Conservation (phyloP, 371 early-diverging fungal species). For the Syncephalis fuscata region DNA sequence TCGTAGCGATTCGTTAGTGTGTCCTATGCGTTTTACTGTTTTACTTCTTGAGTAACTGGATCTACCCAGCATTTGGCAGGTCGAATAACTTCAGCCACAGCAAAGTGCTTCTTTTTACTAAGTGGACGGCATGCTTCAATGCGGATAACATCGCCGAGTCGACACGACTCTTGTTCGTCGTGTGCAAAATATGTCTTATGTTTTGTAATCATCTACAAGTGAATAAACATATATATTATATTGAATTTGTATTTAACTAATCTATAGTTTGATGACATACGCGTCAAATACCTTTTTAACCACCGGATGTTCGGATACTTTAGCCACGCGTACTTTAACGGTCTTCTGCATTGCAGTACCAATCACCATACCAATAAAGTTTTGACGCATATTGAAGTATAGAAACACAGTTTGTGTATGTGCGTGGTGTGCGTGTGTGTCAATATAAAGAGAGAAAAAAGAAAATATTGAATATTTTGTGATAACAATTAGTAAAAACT, state of each 20-base stretch:
- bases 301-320: slow-evolving; percentile 56
- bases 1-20: no score
- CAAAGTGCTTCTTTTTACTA: slow-evolving; percentile 76
- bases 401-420: no score
- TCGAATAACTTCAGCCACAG: slow-evolving; percentile 66
- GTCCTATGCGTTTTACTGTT: slow-evolving; percentile 2
- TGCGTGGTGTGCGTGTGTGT: no score
- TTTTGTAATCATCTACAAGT: slow-evolving; percentile 25
- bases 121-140: slow-evolving; percentile 83
- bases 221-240: not conserved
- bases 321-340: slow-evolving; percentile 73
- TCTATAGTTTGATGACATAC: not conserved
- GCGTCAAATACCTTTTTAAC: slow-evolving; percentile 57
- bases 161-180: slow-evolving; percentile 68
- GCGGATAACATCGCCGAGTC: slow-evolving; percentile 80
- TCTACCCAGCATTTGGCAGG: slow-evolving; percentile 9
- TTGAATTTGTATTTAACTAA: not conserved
- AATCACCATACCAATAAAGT: slow-evolving; percentile 72
- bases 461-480: no score
- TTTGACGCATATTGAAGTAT: slow-evolving; percentile 52
- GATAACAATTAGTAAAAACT: no score
- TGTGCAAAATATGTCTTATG: slow-evolving; percentile 83
- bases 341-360: slow-evolving; percentile 85
- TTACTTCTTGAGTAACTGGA: slow-evolving; percentile 7
- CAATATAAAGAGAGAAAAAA: no score